Evolutionary conservation across 23 red algal genomes (phyloP).

Genomic region (Gracilaria vermiculophylla): DNA sequence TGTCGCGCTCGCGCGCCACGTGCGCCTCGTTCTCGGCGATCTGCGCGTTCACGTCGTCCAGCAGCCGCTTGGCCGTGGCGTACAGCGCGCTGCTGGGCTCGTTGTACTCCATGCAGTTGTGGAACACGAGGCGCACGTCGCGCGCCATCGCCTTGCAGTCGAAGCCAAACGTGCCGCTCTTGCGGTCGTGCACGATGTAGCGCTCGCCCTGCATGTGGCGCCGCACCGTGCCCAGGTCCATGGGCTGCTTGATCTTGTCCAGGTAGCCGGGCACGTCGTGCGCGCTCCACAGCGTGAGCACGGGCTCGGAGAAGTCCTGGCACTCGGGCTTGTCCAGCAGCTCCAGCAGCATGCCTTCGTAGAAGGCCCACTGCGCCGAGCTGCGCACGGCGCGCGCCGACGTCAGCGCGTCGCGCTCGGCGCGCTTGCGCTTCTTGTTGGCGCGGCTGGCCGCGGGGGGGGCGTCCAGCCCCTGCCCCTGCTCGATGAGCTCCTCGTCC

Average conservation of each 20-base stretch:
- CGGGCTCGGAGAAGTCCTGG: conserved; percentile 76
- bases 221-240: conserved; percentile 92
- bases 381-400: conserved; percentile 28
- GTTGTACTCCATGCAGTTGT: conserved; percentile 94
- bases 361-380: conserved; percentile 14
- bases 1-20: conserved; percentile 35
- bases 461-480: neutral
- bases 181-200: conserved; percentile 38
- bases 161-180: conserved; percentile 45
- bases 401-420: neutral
- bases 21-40: conserved; percentile 11
- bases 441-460: neutral
- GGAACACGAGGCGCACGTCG: conserved; percentile 77
- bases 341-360: conserved; percentile 25
- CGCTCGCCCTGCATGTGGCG: conserved; percentile 57
- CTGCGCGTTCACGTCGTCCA: conserved; percentile 20
- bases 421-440: conserved; percentile 32
- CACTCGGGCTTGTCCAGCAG: conserved; percentile 21
- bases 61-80: conserved; percentile 36
- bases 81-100: conserved; percentile 70
- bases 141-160: conserved; percentile 34
- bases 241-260: conserved; percentile 68
- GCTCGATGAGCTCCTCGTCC: conserved; percentile 16
- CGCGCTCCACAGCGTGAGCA: conserved; percentile 75
- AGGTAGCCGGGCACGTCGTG: conserved; percentile 87